These are phyloP conservation scores for Cutaneotrichosporon spelunceum DNA, from an alignment of 1,284 basidiomycete species.

Conservation along the genomic window DNA sequence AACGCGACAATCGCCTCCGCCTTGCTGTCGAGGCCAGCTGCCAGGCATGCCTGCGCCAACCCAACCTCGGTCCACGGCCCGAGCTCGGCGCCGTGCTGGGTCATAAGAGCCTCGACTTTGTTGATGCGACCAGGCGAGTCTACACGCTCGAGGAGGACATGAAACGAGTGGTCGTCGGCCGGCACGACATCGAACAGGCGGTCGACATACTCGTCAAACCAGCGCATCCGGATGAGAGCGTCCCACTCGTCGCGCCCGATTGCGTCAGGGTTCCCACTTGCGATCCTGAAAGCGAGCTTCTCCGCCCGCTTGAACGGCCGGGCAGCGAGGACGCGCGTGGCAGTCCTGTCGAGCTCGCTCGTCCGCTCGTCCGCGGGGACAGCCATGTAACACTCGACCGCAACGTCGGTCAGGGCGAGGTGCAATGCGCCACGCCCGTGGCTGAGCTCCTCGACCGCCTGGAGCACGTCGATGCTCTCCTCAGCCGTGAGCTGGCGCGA, in stretches of 20 bases:
- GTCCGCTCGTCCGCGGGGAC: background rate
- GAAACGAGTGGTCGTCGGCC: background rate
- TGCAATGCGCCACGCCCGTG: background rate
- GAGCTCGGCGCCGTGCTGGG: constrained; percentile 9
- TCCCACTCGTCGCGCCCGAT: constrained; percentile 11
- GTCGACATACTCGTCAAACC: background rate
- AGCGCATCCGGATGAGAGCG: constrained; percentile 7
- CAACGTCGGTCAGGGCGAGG: background rate
- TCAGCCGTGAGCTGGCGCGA: background rate
- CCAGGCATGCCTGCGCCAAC: constrained; percentile 22
- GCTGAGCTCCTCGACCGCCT: background rate
- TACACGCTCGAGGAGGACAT: background rate
- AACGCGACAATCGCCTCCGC: background rate
- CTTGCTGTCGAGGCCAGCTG: constrained; percentile 14
- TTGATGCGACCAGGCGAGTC: background rate
- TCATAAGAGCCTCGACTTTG: background rate
- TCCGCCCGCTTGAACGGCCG: too few species aligned
- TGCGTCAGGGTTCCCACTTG: constrained; percentile 7
- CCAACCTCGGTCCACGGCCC: constrained; percentile 20
- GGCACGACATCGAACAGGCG: constrained; percentile 12
- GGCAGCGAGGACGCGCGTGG: background rate
- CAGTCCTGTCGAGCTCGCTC: constrained; percentile 5
- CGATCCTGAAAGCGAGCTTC: constrained; percentile 13
- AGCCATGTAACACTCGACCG: constrained; percentile 21
- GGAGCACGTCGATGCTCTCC: background rate